Percentiles rank a stretch among this genome's conserved stretches.
Conservation (phyloP, 345 rosid species). For the Adansonia digitata region DNA sequence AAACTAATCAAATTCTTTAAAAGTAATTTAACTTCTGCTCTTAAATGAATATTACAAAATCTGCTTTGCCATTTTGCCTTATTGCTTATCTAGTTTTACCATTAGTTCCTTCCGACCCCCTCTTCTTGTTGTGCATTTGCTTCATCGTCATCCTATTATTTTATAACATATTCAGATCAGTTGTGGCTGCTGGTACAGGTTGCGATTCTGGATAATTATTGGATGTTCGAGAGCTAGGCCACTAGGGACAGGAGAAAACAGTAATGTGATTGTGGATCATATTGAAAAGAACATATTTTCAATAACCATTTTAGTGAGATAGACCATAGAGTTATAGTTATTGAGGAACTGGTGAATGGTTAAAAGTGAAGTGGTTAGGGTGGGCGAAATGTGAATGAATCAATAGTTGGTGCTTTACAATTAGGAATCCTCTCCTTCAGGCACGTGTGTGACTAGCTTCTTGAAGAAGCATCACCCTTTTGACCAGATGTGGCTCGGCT, state of each 20-base stretch:
- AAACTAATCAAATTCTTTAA: not conserved
- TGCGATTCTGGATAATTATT: not conserved
- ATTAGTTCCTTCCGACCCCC: not conserved
- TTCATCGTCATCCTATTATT: not conserved
- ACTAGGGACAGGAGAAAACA: not conserved
- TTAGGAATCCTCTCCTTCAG: not conserved
- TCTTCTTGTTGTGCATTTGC: not conserved
- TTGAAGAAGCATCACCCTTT: not conserved
- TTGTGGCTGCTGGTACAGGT: not conserved
- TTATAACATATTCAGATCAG: not conserved
- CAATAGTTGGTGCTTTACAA: not conserved
- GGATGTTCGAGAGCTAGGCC: not conserved
- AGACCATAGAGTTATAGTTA: not conserved
- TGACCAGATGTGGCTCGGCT: not conserved
- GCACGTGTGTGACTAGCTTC: not conserved
- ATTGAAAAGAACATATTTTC: not conserved
- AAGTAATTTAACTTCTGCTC: not conserved
- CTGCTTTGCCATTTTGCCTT: not conserved
- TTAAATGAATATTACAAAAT: not conserved
- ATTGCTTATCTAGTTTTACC: not conserved
- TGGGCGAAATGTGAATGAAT: not conserved
- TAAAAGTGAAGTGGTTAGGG: not conserved
- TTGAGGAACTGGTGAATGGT: not conserved
- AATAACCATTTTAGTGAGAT: not conserved
- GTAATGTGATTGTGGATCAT: not conserved